A percentile compares a stretch with the other conserved stretches of the same genome.
These are phyloP conservation scores for Fonsecaea erecta DNA, from an alignment of 2,329 filamentous ascomycete genomes.

Conservation along the genomic window DNA sequence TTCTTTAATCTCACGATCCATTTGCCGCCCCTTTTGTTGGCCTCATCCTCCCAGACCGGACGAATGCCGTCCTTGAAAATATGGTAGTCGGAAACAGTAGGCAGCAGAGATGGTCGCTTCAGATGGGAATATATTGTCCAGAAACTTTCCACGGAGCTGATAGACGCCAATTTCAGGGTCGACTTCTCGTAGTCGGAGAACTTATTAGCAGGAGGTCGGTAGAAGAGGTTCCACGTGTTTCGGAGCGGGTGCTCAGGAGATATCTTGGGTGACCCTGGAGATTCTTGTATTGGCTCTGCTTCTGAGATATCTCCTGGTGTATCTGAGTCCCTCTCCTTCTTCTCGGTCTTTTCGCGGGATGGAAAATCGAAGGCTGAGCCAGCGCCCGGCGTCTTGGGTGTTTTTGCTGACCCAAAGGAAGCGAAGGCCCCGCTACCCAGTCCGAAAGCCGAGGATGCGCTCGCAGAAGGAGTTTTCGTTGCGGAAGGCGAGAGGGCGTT, in stretches of 20 bases:
- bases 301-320: slow-evolving; percentile 44
- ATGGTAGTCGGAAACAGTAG: slow-evolving; percentile 95
- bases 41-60: slow-evolving; percentile 97
- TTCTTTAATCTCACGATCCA: slow-evolving; percentile 98
- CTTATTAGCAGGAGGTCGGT: slow-evolving; percentile 85
- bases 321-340: slow-evolving; percentile 60
- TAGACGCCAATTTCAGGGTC: slow-evolving; percentile 80
- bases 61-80: slow-evolving; percentile 96
- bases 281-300: slow-evolving; percentile 42
- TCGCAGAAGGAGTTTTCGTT: slow-evolving; percentile 72
- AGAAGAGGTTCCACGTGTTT: slow-evolving; percentile 96
- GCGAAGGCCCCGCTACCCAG: slow-evolving; percentile 95
- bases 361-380: slow-evolving; percentile 80
- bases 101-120: slow-evolving; percentile 83
- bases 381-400: slow-evolving; percentile 72
- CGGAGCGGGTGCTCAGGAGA: slow-evolving; percentile 66
- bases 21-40: slow-evolving; percentile 94
- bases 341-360: slow-evolving; percentile 72
- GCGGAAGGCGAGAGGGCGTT: slow-evolving; percentile 73
- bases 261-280: slow-evolving; percentile 42
- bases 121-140: slow-evolving; percentile 88
- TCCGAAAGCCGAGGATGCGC: slow-evolving; percentile 86
- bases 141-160: slow-evolving; percentile 85
- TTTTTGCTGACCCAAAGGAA: slow-evolving; percentile 86
- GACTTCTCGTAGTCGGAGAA: slow-evolving; percentile 99